Evolutionary conservation across 139 green algal species (phyloP), one percentile per base, ranked within the genome.

Genomic region (Picochlorum sp.): DNA sequence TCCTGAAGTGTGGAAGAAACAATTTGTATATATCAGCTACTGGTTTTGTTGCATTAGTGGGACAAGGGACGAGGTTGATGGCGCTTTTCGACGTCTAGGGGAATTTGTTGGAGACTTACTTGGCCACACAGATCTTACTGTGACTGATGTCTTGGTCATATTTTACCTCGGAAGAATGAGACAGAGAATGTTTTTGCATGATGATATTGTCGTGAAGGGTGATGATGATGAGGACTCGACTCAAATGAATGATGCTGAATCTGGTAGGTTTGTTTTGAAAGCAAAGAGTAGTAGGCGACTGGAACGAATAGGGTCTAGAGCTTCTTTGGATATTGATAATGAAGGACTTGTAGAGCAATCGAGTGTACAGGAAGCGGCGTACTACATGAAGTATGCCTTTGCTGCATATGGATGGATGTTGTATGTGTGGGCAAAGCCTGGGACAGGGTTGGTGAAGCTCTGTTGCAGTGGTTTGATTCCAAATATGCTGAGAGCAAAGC

Each of bases 331-430:
- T 11, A 41, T 41, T 41, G 34, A 41, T 7, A 41, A 41, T 41
- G 34, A 41, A 41, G 34, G 34, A 41, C 2, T 54, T 54, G n/a
- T 26, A 54, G 47, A 26, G 47, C 47, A 20, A 54, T 54, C 47
- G n/a, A 21, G n/a, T 21, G 44, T 20, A 45, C 26, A 24, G 1
- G 60, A 76, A 26, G 79, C 71, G 1, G 61, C 72, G 0, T 61
- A 77, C 56, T 80, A 59, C 34, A 67, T 56, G 49, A 74, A 74
- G 16, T 85, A 69, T 58, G 74, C 75, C 1, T 84, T 84, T 71
- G 80, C 73, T 1, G 52, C 59, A 2, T 85, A 84, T 52, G 80
- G 76, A 38, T 78, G 75, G 62, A 68, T 85, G 61, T 71, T 85
- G 7, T 84, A 68, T 44, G 54, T 85, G 6, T 84, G 65, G 46